Conservation (phyloP, 768 basidiomycete species). For the Boletellus sp. region DNA sequence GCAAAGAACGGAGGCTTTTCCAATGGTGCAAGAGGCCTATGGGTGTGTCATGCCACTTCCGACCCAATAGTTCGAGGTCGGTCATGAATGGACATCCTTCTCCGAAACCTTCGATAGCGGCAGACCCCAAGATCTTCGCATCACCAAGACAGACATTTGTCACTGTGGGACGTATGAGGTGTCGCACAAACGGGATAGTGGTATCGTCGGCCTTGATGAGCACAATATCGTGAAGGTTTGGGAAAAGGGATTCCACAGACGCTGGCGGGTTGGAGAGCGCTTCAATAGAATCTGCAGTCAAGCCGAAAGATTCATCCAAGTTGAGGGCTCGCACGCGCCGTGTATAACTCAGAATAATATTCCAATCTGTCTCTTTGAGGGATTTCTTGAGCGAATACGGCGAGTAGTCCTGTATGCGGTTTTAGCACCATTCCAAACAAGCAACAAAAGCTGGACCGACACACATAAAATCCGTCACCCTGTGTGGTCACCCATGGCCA, state of each 20-base stretch:
- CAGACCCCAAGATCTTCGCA: neutral
- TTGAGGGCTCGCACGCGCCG: neutral
- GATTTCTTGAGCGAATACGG: no score
- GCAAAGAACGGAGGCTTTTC: conserved; percentile 1
- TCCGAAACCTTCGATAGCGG: neutral
- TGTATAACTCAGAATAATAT: neutral
- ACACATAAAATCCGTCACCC: no score
- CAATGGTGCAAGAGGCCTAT: conserved; percentile 6
- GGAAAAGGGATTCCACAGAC: neutral
- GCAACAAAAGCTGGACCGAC: no score
- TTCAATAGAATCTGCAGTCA: neutral
- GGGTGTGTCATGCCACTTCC: neutral
- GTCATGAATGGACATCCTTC: conserved; percentile 1
- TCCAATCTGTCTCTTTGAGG: neutral
- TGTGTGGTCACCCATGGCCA: no score
- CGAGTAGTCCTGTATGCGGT: neutral
- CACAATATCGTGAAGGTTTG: neutral
- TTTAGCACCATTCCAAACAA: neutral
- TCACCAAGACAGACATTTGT: no score
- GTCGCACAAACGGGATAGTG: neutral
- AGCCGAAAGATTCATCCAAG: neutral
- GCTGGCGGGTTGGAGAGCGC: neutral
- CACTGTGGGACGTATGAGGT: neutral
- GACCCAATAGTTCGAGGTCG: neutral
- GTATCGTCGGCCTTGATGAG: neutral